phyloP scores from a whole-genome alignment of 2,329 filamentous ascomycete genomes.

The Colletotrichum tropicicola region DNA sequence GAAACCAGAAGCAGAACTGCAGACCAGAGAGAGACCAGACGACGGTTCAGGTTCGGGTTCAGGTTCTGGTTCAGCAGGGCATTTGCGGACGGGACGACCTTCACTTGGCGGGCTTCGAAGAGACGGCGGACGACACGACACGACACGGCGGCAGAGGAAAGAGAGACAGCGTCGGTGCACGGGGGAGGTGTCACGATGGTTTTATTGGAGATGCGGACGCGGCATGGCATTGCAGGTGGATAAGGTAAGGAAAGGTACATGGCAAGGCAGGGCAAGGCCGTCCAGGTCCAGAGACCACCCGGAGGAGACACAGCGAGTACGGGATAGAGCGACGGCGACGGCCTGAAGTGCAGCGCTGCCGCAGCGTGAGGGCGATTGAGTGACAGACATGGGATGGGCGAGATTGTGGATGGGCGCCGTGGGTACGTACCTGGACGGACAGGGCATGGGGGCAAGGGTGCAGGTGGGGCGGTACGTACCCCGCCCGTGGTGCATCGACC shows the following conservation, averaged over 20 bases:
- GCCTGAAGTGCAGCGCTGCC: no score
- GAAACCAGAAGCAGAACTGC: slow-evolving; percentile 8
- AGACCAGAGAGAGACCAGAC: not conserved
- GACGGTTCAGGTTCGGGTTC: no score
- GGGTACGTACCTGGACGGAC: not conserved
- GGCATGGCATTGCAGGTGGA: slow-evolving; percentile 5
- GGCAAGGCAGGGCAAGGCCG: no score
- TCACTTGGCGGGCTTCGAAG: slow-evolving; percentile 23
- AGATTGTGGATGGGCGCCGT: slow-evolving; percentile 19
- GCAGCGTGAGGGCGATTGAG: slow-evolving; percentile 15
- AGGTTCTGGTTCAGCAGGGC: no score
- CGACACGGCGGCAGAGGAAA: slow-evolving; percentile 1
- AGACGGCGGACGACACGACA: not conserved
- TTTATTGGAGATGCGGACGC: slow-evolving; percentile 14
- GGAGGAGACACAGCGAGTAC: slow-evolving; percentile 15
- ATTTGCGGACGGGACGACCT: no score
- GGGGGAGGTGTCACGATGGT: slow-evolving; percentile 28
- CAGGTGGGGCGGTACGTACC: slow-evolving; percentile 3
- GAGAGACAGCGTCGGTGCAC: not conserved
- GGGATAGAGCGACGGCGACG: slow-evolving; percentile 16
- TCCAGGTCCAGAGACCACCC: no score
- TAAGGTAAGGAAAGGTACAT: no score
- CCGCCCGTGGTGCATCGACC: not conserved
- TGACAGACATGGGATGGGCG: slow-evolving; percentile 25
- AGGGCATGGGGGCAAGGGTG: not conserved